These are phyloP conservation scores for Fraxinus latifolia DNA, from an alignment of 305 asterid genomes.

Conservation along the genomic window DNA sequence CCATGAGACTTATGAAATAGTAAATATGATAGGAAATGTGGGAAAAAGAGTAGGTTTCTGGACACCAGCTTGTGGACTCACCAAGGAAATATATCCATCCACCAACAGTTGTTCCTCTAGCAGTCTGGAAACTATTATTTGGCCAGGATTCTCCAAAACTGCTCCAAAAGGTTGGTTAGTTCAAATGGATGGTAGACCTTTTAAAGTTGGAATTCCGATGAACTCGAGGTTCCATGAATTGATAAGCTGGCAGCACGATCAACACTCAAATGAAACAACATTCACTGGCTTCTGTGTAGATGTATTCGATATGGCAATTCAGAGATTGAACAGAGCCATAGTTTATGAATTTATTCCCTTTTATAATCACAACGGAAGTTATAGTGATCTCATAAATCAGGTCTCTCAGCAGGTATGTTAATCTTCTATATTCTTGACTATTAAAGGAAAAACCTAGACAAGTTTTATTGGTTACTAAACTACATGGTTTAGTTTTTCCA, in stretches of 20 bases:
- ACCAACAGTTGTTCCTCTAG: background rate
- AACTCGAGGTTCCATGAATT: background rate
- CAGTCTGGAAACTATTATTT: background rate
- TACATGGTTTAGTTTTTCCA: background rate
- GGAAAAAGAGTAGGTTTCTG: conserved; percentile 32
- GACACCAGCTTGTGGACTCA: background rate
- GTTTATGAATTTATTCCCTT: conserved; percentile 24
- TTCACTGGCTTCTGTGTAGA: conserved; percentile 26
- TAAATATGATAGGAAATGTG: conserved; percentile 35
- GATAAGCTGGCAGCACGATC: background rate
- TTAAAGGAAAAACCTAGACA: background rate
- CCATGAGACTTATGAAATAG: conserved; percentile 27
- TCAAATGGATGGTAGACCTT: background rate
- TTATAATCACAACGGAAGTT: conserved; percentile 18
- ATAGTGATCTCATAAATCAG: conserved; percentile 26
- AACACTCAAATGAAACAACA: background rate
- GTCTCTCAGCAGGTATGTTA: conserved; percentile 30
- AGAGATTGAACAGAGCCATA: conserved; percentile 9
- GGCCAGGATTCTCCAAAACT: background rate
- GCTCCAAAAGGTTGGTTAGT: background rate
- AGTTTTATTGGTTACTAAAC: background rate
- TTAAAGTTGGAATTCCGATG: background rate
- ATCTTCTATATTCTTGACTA: background rate
- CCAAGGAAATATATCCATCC: background rate
- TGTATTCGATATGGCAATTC: conserved; percentile 26